Evolutionary conservation across 768 basidiomycete species (phyloP).

Genomic region (Rhizopogon vinicolor): DNA sequence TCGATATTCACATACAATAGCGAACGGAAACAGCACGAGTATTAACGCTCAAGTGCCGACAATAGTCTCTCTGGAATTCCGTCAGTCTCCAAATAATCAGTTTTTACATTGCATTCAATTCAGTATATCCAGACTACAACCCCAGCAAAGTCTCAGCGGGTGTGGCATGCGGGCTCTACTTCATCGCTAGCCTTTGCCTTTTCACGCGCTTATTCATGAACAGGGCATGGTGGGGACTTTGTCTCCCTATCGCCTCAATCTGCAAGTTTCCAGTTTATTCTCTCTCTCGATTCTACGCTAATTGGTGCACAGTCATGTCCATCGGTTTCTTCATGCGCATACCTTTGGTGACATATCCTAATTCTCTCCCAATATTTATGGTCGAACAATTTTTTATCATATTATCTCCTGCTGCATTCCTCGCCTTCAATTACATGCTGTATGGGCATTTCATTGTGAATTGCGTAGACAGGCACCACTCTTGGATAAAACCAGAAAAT

Average conservation of each 20-base stretch:
- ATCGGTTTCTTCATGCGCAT: slow-evolving; percentile 18
- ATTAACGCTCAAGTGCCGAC: background rate
- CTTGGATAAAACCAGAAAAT: slow-evolving; percentile 20
- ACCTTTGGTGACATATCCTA: slow-evolving; percentile 11
- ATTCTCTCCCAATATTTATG: slow-evolving; percentile 14
- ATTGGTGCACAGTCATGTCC: slow-evolving; percentile 10
- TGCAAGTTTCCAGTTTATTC: slow-evolving; percentile 6
- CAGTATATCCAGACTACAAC: slow-evolving; percentile 12
- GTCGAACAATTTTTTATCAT: slow-evolving; percentile 18
- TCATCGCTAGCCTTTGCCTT: slow-evolving; percentile 6
- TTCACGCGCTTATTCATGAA: slow-evolving; percentile 15
- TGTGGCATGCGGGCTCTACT: slow-evolving; percentile 17
- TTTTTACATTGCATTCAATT: background rate
- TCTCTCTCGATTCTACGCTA: background rate
- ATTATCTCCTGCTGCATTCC: slow-evolving; percentile 20
- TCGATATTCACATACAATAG: background rate
- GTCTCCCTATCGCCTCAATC: slow-evolving; percentile 24
- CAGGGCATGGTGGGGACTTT: slow-evolving; percentile 27
- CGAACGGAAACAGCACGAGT: background rate
- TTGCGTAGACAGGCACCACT: slow-evolving; percentile 15
- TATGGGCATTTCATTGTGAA: slow-evolving; percentile 22
- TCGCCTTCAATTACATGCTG: slow-evolving; percentile 30
- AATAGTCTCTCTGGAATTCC: background rate
- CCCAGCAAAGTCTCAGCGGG: slow-evolving; percentile 19
- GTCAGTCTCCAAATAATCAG: background rate